Base-by-base conservation (phyloP, 202 grass and related monocot species). In the Eragrostis tef region DNA sequence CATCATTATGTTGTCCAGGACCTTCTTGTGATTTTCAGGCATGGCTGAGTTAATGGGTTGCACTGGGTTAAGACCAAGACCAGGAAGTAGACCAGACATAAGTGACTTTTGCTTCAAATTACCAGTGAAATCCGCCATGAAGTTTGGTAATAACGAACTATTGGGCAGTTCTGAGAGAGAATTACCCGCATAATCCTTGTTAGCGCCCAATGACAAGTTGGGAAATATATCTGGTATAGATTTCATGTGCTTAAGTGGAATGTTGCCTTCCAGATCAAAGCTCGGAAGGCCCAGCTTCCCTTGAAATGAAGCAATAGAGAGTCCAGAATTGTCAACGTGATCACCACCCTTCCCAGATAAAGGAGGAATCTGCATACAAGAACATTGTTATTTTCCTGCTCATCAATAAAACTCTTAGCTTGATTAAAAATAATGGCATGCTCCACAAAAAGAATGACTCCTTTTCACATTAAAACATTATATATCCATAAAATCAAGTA, bases 11-110 rank as follows among this genome's bases (percentile, higher is more conserved):
- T 84, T 99, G 77, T 96, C 93, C 73, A 99, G 79, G 74, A 98
- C 92, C 78, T 96, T 93, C 78, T 91, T 95, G 70, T 99, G 97
- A 75, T 88, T 99, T 80, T 99, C 93, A 24, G 89, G 89, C 89
- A 99, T 90, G 71, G 86, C 85, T 68, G 91, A 86, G 81, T 93
- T 91, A 20, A 80, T 64, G 75, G 83, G 82, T 81, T 88, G 89
- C 14, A 88, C 83, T 85, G 84, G 81, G 50, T 73, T 90, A 58
- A 96, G 86, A 82, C 89, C 91, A 41, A 87, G 58, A 24, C 86
- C 86, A 75, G 94, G 90, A 93, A 86, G 84, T 48, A 94, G 74
- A 12, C 87, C 88, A 73, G 89, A 78, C 82, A 96, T 87, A 59
- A 89, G 86, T 72, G 80, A 86, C 76, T 90, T 96, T 81, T 84